Conservation (phyloP, 129 eudicot genomes). For the Tagetes patula region DNA sequence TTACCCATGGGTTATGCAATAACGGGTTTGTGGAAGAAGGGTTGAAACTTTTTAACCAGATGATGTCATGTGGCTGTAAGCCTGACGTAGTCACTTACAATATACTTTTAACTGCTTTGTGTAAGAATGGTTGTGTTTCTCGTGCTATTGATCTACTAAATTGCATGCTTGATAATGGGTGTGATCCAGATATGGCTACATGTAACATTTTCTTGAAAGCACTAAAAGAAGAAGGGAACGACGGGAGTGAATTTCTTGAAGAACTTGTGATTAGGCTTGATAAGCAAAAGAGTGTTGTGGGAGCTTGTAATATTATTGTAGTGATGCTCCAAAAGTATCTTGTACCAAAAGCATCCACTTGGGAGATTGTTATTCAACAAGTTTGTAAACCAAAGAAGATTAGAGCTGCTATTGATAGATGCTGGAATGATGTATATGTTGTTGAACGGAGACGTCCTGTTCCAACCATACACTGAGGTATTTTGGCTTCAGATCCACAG, state of each 20-base stretch:
- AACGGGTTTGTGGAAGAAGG: conserved; percentile 70
- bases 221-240: conserved; percentile 49
- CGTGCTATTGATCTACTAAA: conserved; percentile 75
- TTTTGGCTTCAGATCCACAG: conserved; percentile 94
- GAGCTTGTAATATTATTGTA: conserved; percentile 67
- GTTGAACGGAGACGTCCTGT: conserved; percentile 57
- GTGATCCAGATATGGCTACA: conserved; percentile 81
- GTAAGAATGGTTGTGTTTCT: conserved; percentile 48
- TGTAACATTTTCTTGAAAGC: conserved; percentile 66
- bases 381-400: conserved; percentile 58
- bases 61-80: conserved; percentile 66
- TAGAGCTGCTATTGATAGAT: conserved; percentile 58
- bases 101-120: conserved; percentile 65
- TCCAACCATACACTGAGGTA: conserved; percentile 92
- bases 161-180: conserved; percentile 69
- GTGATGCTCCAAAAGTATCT: conserved; percentile 74
- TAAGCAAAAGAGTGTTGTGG: conserved; percentile 49
- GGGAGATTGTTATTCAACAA: conserved; percentile 63
- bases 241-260: conserved; percentile 75
- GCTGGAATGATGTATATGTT: conserved; percentile 63
- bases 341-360: conserved; percentile 57
- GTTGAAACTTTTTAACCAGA: conserved; percentile 70
- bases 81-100: conserved; percentile 83
- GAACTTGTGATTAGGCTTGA: conserved; percentile 70
- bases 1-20: conserved; percentile 80